Base-by-base conservation (phyloP, 1,139 yeast genomes). In the Tardiomyces digboiensis region DNA sequence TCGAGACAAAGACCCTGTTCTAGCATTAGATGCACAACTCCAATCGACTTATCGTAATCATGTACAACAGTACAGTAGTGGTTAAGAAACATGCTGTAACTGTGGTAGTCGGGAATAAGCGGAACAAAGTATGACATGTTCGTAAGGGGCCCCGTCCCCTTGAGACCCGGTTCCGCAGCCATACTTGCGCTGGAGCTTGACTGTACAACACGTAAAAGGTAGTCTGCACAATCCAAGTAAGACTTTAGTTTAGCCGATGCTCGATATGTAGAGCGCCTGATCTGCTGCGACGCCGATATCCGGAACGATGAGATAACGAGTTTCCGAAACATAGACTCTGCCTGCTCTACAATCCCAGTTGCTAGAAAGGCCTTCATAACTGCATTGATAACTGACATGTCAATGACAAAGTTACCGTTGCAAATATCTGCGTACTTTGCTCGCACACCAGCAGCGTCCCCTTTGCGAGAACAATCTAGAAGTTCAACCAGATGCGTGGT, bases 271-370 rank as follows among this genome's bases (percentile, higher is more conserved):
- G 10, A 8, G 16, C 10, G 33, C 33, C 10, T 26, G 5, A 16
- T 26, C 10, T 8, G 5, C 10, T 26, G 33, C 8, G 14, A 16
- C 3, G 33, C 33, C 10, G 33, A 13, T n/a, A 16, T 26, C 14
- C 33, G 12, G 33, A 26, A 26, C 33, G 33, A 26, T 16, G 33
- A n/a, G 33, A 26, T 16, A 26, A 8, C 20, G 10, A 46, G 21
- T 3, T 19, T 36, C n/a, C 37, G 36, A 23, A 48, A 42, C 18
- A 40, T 40, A 2, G 37, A 26, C 39, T 44, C 46, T 7, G 51
- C 52, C 18, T 21, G 21, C 12, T 40, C 33, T 14, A 21, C 39
- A 14, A 26, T 4, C 5, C 33, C 33, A 16, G 33, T 26, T 16
- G 14, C 14, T 16, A 26, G 33, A 26, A 26, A 26, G 5, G 33